A percentile compares a stretch with the other conserved stretches of the same genome.
Conservation (phyloP, 2,329 filamentous ascomycete genomes). For the Rasamsonia emersonii region DNA sequence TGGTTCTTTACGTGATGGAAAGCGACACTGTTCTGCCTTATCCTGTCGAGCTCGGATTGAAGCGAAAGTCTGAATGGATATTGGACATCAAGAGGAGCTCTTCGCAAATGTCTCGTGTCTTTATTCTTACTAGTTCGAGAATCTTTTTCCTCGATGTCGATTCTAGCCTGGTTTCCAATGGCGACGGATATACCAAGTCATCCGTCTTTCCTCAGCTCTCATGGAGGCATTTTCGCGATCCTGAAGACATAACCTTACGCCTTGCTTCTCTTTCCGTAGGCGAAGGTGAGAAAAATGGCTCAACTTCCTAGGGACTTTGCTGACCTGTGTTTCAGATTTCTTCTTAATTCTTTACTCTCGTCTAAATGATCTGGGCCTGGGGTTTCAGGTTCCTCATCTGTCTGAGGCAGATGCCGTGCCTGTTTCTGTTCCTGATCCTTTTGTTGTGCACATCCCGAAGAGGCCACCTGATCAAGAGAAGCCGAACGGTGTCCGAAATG, state of each 20-base stretch:
- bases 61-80: constrained; percentile 42
- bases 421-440: constrained; percentile 24
- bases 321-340: constrained; percentile 19
- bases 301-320: not conserved
- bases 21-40: constrained; percentile 17
- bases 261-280: constrained; percentile 24
- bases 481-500: constrained; percentile 5
- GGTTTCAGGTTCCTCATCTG: constrained; percentile 22
- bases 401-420: constrained; percentile 14
- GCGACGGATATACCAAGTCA: constrained; percentile 13
- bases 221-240: constrained; percentile 47
- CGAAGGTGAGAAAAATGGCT: constrained; percentile 19
- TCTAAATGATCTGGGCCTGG: constrained; percentile 24
- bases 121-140: constrained; percentile 46
- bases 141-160: constrained; percentile 39
- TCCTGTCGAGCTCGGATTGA: constrained; percentile 28
- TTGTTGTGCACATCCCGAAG: constrained; percentile 21
- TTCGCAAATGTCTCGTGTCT: constrained; percentile 34
- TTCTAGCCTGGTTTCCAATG: constrained; percentile 16
- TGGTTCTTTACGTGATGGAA: constrained; percentile 28
- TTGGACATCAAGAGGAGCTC: constrained; percentile 43
- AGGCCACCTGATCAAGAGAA: constrained; percentile 8
- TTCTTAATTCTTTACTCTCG: constrained; percentile 34
- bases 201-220: constrained; percentile 33
- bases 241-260: constrained; percentile 44